Evolutionary conservation across 768 basidiomycete species (phyloP).

Genomic region (Lactifluus echinatus): DNA sequence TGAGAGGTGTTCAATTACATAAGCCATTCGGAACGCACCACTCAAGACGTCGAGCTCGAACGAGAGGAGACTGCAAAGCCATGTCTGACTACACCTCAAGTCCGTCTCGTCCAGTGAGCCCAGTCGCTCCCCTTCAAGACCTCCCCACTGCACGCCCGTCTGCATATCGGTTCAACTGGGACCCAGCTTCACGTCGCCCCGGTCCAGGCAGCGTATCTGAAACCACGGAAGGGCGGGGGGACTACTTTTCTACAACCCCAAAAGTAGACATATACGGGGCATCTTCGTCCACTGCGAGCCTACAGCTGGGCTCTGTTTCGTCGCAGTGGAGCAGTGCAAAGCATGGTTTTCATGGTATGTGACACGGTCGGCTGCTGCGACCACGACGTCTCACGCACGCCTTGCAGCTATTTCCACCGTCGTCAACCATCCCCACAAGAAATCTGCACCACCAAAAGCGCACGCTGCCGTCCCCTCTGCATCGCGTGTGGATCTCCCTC

Average conservation of each 20-base stretch:
- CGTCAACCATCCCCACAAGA: slow-evolving; percentile 81
- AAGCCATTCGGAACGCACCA: too few species aligned
- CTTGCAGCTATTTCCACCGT: slow-evolving; percentile 83
- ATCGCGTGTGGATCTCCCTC: slow-evolving; percentile 65
- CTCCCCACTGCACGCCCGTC: slow-evolving; percentile 40
- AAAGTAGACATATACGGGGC: slow-evolving; percentile 40
- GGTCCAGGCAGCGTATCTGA: slow-evolving; percentile 70
- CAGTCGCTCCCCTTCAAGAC: slow-evolving; percentile 38
- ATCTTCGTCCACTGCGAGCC: slow-evolving; percentile 37
- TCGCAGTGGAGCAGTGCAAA: slow-evolving; percentile 72
- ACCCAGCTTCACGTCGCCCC: slow-evolving; percentile 42
- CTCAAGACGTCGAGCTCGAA: background rate
- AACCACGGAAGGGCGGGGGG: slow-evolving; percentile 57
- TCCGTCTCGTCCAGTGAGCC: slow-evolving; percentile 51
- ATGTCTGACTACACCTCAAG: slow-evolving; percentile 42
- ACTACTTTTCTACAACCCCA: slow-evolving; percentile 41
- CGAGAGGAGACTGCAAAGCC: slow-evolving; percentile 24
- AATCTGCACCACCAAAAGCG: slow-evolving; percentile 78
- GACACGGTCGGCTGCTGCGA: background rate
- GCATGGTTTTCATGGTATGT: slow-evolving; percentile 83
- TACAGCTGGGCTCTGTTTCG: slow-evolving; percentile 43
- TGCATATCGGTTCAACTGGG: slow-evolving; percentile 67
- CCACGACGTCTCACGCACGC: background rate
- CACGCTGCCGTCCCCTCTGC: slow-evolving; percentile 72
- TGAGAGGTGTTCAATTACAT: background rate